Percentiles rank a stretch among this genome's conserved stretches.
Evolutionary conservation across 192 early-diverging fungal genomes (phyloP).

Genomic region (Backusella australiensis): DNA sequence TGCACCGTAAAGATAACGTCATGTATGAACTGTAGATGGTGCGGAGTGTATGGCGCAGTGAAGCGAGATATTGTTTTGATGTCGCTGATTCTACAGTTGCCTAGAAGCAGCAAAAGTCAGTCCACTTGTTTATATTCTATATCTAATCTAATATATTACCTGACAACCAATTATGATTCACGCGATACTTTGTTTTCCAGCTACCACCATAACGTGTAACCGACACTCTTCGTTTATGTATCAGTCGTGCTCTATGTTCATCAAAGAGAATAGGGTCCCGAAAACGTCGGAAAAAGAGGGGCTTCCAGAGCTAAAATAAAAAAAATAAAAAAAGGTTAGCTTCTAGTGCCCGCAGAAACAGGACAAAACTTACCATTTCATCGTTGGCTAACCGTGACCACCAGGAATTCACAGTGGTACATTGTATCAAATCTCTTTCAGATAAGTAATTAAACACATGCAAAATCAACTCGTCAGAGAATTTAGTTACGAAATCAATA

Average conservation of each 20-base stretch:
- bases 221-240: not conserved
- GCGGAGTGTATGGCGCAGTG: not conserved
- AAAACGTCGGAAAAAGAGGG: slow-evolving; percentile 41
- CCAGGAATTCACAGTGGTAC: slow-evolving; percentile 30
- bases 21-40: not conserved
- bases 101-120: not conserved
- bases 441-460: slow-evolving; percentile 41
- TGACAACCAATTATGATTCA: slow-evolving; percentile 51
- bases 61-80: not conserved
- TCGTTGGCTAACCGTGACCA: slow-evolving; percentile 46
- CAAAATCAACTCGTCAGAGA: slow-evolving; percentile 49
- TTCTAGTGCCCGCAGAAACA: not conserved
- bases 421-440: slow-evolving; percentile 37
- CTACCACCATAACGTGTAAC: slow-evolving; percentile 5
- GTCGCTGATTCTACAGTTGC: slow-evolving; percentile 11
- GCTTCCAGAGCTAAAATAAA: slow-evolving; percentile 44
- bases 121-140: not conserved
- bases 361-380: slow-evolving; percentile 30
- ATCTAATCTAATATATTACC: slow-evolving; percentile 30
- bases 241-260: not conserved
- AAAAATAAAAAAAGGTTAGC: not conserved
- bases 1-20: not conserved
- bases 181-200: slow-evolving; percentile 45
- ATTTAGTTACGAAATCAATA: slow-evolving; percentile 13
- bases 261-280: slow-evolving; percentile 17